Evolutionary conservation across 2,329 filamentous ascomycete genomes (phyloP).

Genomic region (Colletotrichum cuscutae): DNA sequence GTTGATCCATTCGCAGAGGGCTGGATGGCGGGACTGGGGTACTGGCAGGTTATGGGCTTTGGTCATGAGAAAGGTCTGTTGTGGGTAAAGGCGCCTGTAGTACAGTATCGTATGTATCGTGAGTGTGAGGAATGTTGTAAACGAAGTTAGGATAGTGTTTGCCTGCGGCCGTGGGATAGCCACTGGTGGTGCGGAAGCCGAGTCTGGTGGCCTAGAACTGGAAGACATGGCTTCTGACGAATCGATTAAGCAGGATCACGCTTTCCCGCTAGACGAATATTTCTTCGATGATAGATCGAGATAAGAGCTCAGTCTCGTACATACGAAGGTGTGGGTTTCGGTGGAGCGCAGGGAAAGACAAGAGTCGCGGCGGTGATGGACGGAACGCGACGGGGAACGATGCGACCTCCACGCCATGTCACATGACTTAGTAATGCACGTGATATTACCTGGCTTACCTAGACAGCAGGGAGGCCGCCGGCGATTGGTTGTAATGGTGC

Average conservation of each 20-base stretch:
- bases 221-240: slow-evolving; percentile 10
- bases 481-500: background rate
- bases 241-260: background rate
- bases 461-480: background rate
- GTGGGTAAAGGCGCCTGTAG: slow-evolving; percentile 83
- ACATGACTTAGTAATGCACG: background rate
- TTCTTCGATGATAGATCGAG: background rate
- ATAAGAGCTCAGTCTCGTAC: background rate
- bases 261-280: background rate
- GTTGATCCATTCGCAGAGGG: slow-evolving; percentile 85
- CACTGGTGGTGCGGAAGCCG: slow-evolving; percentile 19
- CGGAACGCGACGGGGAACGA: background rate
- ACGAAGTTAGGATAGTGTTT: slow-evolving; percentile 71
- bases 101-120: slow-evolving; percentile 88
- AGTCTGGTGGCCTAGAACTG: slow-evolving; percentile 11
- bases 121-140: slow-evolving; percentile 83
- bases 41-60: slow-evolving; percentile 87
- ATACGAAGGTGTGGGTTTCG: too few species aligned
- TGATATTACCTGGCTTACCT: background rate
- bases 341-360: background rate
- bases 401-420: slow-evolving; percentile 16
- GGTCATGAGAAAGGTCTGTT: slow-evolving; percentile 79
- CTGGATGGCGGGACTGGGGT: slow-evolving; percentile 86
- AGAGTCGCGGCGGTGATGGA: background rate
- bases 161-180: slow-evolving; percentile 53